Evolutionary conservation across 1,284 basidiomycete species (phyloP).

Genomic region (Fistulinella cinereoalba): DNA sequence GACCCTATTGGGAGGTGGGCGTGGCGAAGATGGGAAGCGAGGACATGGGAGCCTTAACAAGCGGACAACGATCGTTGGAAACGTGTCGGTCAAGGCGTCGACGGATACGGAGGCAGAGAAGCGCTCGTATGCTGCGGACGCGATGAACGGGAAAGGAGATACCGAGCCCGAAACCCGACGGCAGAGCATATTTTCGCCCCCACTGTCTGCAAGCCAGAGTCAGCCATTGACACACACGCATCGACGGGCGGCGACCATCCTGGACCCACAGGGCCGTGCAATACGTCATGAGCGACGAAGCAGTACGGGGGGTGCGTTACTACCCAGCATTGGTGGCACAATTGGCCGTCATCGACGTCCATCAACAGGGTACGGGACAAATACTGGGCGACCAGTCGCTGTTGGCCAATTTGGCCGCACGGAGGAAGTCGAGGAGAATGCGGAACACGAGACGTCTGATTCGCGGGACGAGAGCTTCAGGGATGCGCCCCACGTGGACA

Average conservation of each 20-base stretch:
- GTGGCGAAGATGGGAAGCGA: conserved; percentile 41
- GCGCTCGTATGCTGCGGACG: conserved; percentile 10
- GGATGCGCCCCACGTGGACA: conserved; percentile 45
- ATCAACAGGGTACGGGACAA: conserved; percentile 55
- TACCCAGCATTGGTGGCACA: conserved; percentile 49
- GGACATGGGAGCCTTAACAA: conserved; percentile 40
- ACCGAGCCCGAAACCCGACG: conserved; percentile 22
- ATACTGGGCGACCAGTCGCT: conserved; percentile 38
- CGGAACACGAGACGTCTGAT: conserved; percentile 40
- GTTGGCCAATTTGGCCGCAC: conserved; percentile 52
- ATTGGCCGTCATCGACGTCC: conserved; percentile 65
- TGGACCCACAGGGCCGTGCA: conserved; percentile 60
- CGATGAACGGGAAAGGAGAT: conserved; percentile 14
- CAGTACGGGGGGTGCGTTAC: conserved; percentile 64
- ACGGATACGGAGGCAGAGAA: conserved; percentile 30
- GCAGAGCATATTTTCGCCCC: conserved; percentile 36
- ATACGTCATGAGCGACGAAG: conserved; percentile 73
- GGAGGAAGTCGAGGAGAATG: conserved; percentile 44
- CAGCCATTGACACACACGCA: conserved; percentile 57
- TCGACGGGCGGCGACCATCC: conserved; percentile 68
- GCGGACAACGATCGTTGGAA: conserved; percentile 50
- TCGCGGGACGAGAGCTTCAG: conserved; percentile 35
- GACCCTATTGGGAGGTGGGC: conserved; percentile 53
- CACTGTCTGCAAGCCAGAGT: conserved; percentile 46
- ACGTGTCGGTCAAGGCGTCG: conserved; percentile 45